Percentiles rank a stretch among this genome's conserved stretches.
These are phyloP conservation scores for Fraxinus americana DNA, from an alignment of 257 asterid species.

Conservation along the genomic window DNA sequence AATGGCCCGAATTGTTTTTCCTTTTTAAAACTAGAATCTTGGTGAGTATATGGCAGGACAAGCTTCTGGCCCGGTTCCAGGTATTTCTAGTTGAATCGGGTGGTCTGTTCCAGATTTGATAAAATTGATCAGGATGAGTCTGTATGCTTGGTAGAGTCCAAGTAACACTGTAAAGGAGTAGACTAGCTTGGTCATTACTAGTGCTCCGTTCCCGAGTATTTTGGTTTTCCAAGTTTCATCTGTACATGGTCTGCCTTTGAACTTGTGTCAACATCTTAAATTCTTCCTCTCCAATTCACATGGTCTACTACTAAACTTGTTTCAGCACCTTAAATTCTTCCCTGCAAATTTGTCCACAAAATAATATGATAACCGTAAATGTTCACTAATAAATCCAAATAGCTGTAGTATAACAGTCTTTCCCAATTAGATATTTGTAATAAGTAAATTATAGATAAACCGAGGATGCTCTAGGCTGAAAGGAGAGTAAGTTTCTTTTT, in stretches of 20 bases:
- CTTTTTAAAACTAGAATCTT: not conserved
- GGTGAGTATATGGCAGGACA: not conserved
- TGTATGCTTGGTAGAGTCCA: not conserved
- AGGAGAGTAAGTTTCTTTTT: not conserved
- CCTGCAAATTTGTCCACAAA: not conserved
- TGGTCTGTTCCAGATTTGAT: not conserved
- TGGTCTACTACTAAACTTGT: conserved; percentile 3
- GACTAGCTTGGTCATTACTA: not conserved
- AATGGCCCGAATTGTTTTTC: not conserved
- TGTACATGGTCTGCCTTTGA: conserved; percentile 5
- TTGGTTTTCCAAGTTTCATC: not conserved
- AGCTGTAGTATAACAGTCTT: not conserved
- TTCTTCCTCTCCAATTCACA: not conserved
- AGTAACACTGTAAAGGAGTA: not conserved
- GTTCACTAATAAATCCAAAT: not conserved
- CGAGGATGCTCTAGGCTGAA: not conserved
- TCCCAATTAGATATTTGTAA: not conserved
- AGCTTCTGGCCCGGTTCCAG: not conserved
- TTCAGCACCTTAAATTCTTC: conserved; percentile 20
- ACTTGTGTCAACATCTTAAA: conserved; percentile 13
- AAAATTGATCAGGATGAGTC: not conserved
- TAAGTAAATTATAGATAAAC: not conserved
- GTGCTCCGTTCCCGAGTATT: not conserved
- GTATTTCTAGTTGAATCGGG: not conserved
- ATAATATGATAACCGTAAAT: not conserved